Base-by-base conservation (phyloP, 768 basidiomycete species). In the Hypholoma sublateritium region DNA sequence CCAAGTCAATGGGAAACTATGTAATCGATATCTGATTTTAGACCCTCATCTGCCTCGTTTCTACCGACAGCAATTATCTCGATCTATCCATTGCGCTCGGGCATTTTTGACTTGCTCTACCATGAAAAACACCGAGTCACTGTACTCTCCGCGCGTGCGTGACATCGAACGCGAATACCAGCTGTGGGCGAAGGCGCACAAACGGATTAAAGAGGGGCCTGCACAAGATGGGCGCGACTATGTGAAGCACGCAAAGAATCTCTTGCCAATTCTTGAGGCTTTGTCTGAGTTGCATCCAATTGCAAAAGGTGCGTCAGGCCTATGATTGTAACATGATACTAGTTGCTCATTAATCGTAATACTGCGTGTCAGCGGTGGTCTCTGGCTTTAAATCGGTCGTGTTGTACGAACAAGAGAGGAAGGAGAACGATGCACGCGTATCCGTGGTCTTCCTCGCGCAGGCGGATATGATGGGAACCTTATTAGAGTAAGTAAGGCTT, bases 171-270 rank as follows among this genome's bases (percentile, higher is more conserved):
- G 21, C 6, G 54, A 59, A 24, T 59, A 56, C 37, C 32, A 56
- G 19, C 54, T 50, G 42, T 59, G 58, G 58, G 17, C 19, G 17
- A 55, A 55, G 16, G 39, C 58, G 12, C 55, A 59, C 42, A 35
- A 45, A n/a, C 34, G 28, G 2, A 59, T 55, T 41, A 59, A 55
- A 25, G 50, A 55, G 24, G 24, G 48, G 13, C 54, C 54, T 5
- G 47, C 55, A 12, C 24, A 49, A 17, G 50, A 55, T 4, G 58
- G 58, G 13, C 53, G 50, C 24, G 50, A 47, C 7, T 59, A 59
- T 21, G 36, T 56, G 21, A 51, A 37, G 58, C 58, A 56, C 22
- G 58, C 58, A 4, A 34, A 35, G 12, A 56, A 47, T 22, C 54
- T 59, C 8, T 19, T 59, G 28, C 45, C 43, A 1, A 43, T 59